A percentile compares a stretch with the other conserved stretches of the same genome.
phyloP scores from a whole-genome alignment of 176 grass and related monocot genomes.

The Phragmites australis region DNA sequence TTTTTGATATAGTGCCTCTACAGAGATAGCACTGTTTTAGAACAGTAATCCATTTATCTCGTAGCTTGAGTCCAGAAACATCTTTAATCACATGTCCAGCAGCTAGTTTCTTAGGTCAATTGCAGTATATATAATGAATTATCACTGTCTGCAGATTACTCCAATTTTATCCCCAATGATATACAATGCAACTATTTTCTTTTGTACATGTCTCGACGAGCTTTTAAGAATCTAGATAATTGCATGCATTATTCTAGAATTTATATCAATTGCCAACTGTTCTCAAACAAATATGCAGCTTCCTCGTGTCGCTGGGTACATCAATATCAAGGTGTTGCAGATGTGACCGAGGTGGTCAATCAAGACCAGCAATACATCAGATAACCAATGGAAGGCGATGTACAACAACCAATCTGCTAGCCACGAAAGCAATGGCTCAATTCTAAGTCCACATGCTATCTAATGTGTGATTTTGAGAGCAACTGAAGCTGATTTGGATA shows the following conservation, averaged over 20 bases:
- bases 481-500: conserved; percentile 9
- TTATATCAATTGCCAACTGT: not conserved
- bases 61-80: conserved; percentile 13
- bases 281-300: conserved; percentile 14
- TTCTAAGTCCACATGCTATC: not conserved
- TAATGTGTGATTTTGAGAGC: not conserved
- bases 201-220: conserved; percentile 26
- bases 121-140: not conserved
- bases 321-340: conserved; percentile 16
- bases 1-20: too few relatives aligned
- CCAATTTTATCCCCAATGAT: conserved; percentile 14
- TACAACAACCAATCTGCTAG: conserved; percentile 13
- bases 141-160: not conserved
- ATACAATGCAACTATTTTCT: conserved; percentile 13
- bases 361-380: not conserved
- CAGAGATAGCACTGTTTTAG: not conserved
- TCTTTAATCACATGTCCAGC: conserved; percentile 45
- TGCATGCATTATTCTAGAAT: not conserved
- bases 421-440: not conserved
- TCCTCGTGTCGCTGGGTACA: conserved; percentile 15
- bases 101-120: conserved; percentile 27
- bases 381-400: conserved; percentile 25
- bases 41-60: conserved; percentile 30
- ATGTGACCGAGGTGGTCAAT: conserved; percentile 4
- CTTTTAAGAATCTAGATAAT: conserved; percentile 3